Base-by-base conservation (phyloP, 139 green algal species). In the Micromonas commoda region DNA sequence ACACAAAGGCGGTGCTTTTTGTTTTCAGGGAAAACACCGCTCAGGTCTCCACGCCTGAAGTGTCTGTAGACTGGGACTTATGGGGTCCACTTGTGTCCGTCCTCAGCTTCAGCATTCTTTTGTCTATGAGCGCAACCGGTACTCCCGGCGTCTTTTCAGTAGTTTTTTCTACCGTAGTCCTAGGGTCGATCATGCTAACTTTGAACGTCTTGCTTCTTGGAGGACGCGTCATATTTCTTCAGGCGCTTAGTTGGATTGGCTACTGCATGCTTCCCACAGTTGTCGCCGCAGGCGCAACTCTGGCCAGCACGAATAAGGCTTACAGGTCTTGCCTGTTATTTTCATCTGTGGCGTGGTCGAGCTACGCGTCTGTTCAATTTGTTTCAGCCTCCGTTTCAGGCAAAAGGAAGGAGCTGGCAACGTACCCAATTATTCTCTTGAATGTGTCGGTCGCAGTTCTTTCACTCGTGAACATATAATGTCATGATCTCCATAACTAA, bases 241-340 rank as follows among this genome's bases (percentile, higher is more conserved):
- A 98, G 84, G 87, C 87, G 0, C 82, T 99, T 51, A 77, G 89
- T 80, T 80, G 98, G 67, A 87, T 99, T 31, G 95, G 95, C n/a
- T 99, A 99, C 86, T 99, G 95, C 88, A 78, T 98, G 2, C 97
- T 98, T 79, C 95, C 95, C n/a, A 80, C 98, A 31, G 88, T 90
- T 34, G 57, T 97, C 0, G 91, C 89, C 0, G 88, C 92, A 21
- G 84, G 97, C 4, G 77, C 96, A 0, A 93, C 89, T 74, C 77
- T 87, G 0, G 78, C 83, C 23, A 73, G 88, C 26, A 34, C 45
- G 24, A 81, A 68, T 54, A 81, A 77, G 54, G 19, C 71, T 4
- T 71, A 79, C n/a, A 29, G 85, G 77, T 77, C 85, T 2, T 19
- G 89, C 0, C 70, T 92, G 31, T 63, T 87, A 1, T 1, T 88